phyloP scores from a whole-genome alignment of 257 asterid genomes.

The Salvia miltiorrhiza region DNA sequence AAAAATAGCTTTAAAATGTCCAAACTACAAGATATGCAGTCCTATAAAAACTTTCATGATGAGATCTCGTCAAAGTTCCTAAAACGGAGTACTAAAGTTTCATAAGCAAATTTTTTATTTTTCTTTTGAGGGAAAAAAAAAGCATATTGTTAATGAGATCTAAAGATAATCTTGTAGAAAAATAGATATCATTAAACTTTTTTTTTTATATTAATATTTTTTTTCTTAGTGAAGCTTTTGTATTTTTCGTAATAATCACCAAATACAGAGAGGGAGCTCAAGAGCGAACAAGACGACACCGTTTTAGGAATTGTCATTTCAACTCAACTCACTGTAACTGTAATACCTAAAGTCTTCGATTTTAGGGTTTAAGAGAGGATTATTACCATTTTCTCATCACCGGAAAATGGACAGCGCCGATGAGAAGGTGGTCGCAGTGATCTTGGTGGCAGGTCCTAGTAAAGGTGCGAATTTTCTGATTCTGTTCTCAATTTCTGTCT shows the following conservation, averaged over 20 bases:
- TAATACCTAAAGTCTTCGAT: conserved; percentile 12
- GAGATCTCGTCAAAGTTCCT: too few species aligned
- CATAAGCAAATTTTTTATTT: too few species aligned
- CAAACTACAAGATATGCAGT: too few species aligned
- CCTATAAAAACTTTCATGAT: too few species aligned
- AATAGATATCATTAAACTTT: too few species aligned
- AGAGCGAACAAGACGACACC: background rate
- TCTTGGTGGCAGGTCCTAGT: conserved; percentile 79
- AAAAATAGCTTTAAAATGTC: background rate
- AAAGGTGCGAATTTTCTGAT: conserved; percentile 42
- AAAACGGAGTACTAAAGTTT: too few species aligned
- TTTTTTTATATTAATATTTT: too few species aligned
- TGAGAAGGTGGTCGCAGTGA: conserved; percentile 78
- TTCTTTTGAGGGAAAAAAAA: too few species aligned
- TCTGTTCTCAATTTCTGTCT: background rate
- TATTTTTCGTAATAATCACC: background rate
- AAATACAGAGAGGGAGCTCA: background rate
- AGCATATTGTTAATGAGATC: too few species aligned
- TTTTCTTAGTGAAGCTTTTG: background rate
- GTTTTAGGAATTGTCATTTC: conserved; percentile 9
- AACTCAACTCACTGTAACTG: background rate
- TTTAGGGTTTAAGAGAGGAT: conserved; percentile 25
- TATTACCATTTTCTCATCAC: conserved; percentile 5
- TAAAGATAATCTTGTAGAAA: too few species aligned
- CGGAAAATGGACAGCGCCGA: conserved; percentile 43